phyloP scores from a whole-genome alignment of 257 asterid species.

The Cynanchum wilfordii region DNA sequence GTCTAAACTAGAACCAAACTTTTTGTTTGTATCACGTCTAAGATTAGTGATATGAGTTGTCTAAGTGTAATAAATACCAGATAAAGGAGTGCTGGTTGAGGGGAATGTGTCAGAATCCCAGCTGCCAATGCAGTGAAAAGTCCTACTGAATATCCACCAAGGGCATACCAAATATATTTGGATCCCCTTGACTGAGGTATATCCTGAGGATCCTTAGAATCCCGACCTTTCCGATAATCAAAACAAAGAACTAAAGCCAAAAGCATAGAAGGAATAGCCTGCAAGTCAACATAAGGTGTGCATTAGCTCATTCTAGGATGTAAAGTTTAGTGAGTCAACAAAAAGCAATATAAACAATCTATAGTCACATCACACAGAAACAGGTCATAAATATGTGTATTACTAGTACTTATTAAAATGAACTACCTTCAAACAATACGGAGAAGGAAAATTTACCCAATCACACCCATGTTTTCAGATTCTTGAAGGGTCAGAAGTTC shows the following conservation, averaged over 20 bases:
- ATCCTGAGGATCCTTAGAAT: constrained; percentile 33
- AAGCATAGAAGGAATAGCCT: constrained; percentile 99
- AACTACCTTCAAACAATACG: background rate
- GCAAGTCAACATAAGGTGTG: constrained; percentile 27
- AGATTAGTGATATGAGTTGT: background rate
- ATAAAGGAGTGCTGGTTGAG: constrained; percentile 93
- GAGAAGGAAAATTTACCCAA: background rate
- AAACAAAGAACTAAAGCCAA: constrained; percentile 86
- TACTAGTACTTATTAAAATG: background rate
- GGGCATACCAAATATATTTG: constrained; percentile 73
- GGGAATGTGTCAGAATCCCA: constrained; percentile 81
- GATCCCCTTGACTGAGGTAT: constrained; percentile 45
- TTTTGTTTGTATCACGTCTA: background rate
- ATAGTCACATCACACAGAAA: background rate
- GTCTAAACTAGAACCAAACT: background rate
- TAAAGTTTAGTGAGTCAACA: background rate
- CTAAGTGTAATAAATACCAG: constrained; percentile 41
- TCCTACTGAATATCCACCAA: constrained; percentile 78
- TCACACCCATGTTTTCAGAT: background rate
- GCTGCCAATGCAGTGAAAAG: constrained; percentile 83
- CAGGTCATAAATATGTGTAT: background rate
- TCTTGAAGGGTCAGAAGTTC: background rate
- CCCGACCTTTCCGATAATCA: constrained; percentile 65
- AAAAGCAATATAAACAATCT: background rate
- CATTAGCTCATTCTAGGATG: constrained; percentile 1